A percentile compares a stretch with the other conserved stretches of the same genome.
These are phyloP conservation scores for Macrotyloma uniflorum DNA, from an alignment of 306 rosid genomes.

Conservation along the genomic window DNA sequence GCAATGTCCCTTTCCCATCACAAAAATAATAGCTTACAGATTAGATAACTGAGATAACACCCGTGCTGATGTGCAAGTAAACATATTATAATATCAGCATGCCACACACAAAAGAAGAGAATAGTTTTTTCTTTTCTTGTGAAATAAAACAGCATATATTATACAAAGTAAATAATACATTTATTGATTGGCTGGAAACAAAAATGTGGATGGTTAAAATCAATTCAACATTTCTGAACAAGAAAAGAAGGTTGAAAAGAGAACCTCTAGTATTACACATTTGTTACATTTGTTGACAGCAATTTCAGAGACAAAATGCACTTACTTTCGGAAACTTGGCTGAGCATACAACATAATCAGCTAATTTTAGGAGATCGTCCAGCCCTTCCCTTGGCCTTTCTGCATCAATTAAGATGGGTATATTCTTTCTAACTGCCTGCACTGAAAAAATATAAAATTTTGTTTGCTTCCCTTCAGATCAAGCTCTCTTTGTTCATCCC, in stretches of 20 bases:
- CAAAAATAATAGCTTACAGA: constrained; percentile 17
- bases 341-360: constrained; percentile 83
- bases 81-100: neutral
- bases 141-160: constrained; percentile 11
- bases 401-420: constrained; percentile 86
- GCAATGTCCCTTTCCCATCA: neutral
- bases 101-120: neutral
- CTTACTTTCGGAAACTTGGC: constrained; percentile 80
- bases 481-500: constrained; percentile 30
- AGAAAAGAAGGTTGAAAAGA: constrained; percentile 22
- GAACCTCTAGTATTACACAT: constrained; percentile 5
- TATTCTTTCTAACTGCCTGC: constrained; percentile 78
- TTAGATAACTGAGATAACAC: constrained; percentile 17
- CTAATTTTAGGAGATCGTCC: constrained; percentile 73
- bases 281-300: constrained; percentile 9
- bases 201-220: constrained; percentile 27
- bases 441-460: constrained; percentile 47
- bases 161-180: constrained; percentile 17
- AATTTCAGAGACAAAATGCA: constrained; percentile 36
- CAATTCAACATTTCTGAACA: constrained; percentile 24
- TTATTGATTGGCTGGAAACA: neutral
- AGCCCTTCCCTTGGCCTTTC: constrained; percentile 91
- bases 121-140: neutral
- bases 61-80: neutral
- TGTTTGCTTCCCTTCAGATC: constrained; percentile 41